Evolutionary conservation across 768 basidiomycete species (phyloP).

Genomic region (Tricholomella constricta): DNA sequence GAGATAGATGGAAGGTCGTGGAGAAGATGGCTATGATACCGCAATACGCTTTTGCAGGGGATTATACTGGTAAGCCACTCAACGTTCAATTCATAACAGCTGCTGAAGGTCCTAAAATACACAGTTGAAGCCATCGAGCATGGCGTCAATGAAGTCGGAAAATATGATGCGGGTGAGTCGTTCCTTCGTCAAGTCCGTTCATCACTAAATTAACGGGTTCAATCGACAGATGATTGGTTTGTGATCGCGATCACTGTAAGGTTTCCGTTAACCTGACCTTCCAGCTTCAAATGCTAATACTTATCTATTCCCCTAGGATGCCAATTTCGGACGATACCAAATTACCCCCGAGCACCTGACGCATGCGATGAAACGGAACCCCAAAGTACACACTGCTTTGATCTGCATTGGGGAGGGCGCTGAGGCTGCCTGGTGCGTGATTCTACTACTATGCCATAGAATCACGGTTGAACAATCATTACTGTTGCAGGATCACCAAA

Average conservation of each 20-base stretch:
- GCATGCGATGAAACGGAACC: conserved; percentile 56
- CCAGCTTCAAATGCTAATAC: not conserved
- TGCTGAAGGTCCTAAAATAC: conserved; percentile 6
- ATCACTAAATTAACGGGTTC: not conserved
- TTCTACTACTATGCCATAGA: not conserved
- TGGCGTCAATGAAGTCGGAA: conserved; percentile 59
- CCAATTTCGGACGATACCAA: conserved; percentile 64
- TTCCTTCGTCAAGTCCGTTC: not conserved
- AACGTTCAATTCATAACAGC: not conserved
- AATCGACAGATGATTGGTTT: conserved; percentile 61
- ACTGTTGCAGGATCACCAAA: conserved; percentile 53
- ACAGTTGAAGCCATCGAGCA: conserved; percentile 67
- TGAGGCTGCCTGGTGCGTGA: conserved; percentile 57
- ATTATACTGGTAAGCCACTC: conserved; percentile 52
- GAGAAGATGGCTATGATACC: conserved; percentile 72
- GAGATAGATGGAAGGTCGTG: conserved; percentile 64
- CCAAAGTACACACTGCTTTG: conserved; percentile 67
- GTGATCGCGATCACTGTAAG: conserved; percentile 65
- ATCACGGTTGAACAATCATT: not conserved
- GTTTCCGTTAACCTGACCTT: not conserved
- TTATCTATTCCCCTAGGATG: conserved; percentile 40
- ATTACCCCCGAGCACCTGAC: conserved; percentile 62
- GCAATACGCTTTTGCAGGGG: conserved; percentile 70
- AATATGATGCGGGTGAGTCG: conserved; percentile 58
- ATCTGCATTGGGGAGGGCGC: conserved; percentile 73